Evolutionary conservation across 495 filamentous ascomycete genomes (phyloP).

Genomic region (Thozetella sp.): DNA sequence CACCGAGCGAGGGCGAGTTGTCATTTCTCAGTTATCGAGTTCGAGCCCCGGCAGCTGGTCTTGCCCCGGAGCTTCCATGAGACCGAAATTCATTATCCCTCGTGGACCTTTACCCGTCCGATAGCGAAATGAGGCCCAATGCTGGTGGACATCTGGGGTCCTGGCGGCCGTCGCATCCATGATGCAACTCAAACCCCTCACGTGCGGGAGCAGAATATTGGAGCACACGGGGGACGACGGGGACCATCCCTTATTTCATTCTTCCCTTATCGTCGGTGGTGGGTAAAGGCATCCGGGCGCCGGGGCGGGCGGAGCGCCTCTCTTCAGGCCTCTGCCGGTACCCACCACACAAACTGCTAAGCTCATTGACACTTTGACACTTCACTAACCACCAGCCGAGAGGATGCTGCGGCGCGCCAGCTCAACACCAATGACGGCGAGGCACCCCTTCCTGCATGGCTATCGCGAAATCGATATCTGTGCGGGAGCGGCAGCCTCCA

Average conservation of each 20-base stretch:
- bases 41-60: not conserved
- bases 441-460: not conserved
- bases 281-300: too few species aligned
- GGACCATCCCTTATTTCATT: too few species aligned
- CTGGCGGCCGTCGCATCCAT: not conserved
- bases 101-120: not conserved
- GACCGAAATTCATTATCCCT: not conserved
- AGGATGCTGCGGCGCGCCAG: not conserved
- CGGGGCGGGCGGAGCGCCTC: too few species aligned
- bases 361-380: slow-evolving; percentile 1
- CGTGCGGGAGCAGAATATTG: too few species aligned
- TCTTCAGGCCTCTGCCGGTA: too few species aligned
- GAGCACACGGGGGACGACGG: too few species aligned
- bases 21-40: not conserved
- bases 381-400: not conserved
- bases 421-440: not conserved
- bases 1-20: too few species aligned
- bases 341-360: too few species aligned
- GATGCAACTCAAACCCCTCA: too few species aligned
- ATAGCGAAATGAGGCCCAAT: not conserved
- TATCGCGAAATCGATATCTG: not conserved
- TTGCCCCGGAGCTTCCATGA: not conserved
- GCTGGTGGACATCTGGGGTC: not conserved
- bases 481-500: not conserved
- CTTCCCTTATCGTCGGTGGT: too few species aligned